Conservation (phyloP, 208 protist genomes). For the Leishmania braziliensis region DNA sequence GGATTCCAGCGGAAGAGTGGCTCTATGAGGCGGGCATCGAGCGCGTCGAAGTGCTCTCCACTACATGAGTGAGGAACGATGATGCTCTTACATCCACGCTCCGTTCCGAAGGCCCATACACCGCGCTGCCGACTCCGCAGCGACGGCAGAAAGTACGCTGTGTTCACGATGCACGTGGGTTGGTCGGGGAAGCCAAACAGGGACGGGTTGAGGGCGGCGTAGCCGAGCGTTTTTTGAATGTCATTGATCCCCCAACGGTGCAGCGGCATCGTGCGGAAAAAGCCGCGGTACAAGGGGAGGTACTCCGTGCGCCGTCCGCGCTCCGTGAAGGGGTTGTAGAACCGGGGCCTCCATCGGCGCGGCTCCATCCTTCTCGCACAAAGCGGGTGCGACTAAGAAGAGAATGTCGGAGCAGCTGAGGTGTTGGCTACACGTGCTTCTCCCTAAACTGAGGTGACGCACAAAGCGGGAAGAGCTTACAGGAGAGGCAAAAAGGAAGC, state of each 20-base stretch:
- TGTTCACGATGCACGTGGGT: slow-evolving; percentile 90
- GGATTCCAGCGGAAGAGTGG: slow-evolving; percentile 89
- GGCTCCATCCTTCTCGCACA: slow-evolving; percentile 64
- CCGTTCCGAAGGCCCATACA: slow-evolving; percentile 81
- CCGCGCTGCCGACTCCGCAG: slow-evolving; percentile 67
- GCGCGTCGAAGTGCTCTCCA: slow-evolving; percentile 65
- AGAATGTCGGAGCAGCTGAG: not conserved
- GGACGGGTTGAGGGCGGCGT: slow-evolving; percentile 77
- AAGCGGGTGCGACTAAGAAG: not conserved
- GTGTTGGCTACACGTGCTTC: not conserved
- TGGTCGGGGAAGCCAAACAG: slow-evolving; percentile 87
- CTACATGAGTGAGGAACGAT: slow-evolving; percentile 83
- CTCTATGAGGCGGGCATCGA: slow-evolving; percentile 82
- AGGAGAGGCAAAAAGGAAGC: not conserved
- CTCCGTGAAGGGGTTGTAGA: slow-evolving; percentile 88
- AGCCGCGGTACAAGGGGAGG: slow-evolving; percentile 71
- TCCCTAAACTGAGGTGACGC: not conserved
- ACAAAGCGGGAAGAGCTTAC: not conserved
- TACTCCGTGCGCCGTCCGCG: slow-evolving; percentile 40
- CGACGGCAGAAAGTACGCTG: slow-evolving; percentile 84
- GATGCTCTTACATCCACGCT: slow-evolving; percentile 86
- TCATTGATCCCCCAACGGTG: slow-evolving; percentile 76
- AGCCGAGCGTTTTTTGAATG: slow-evolving; percentile 76
- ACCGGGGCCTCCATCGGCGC: slow-evolving; percentile 74
- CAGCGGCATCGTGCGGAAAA: slow-evolving; percentile 86